Percentiles rank a stretch among this genome's conserved stretches.
phyloP scores from a whole-genome alignment of 176 grass and related monocot genomes.

The maize (Zea mays) region DNA sequence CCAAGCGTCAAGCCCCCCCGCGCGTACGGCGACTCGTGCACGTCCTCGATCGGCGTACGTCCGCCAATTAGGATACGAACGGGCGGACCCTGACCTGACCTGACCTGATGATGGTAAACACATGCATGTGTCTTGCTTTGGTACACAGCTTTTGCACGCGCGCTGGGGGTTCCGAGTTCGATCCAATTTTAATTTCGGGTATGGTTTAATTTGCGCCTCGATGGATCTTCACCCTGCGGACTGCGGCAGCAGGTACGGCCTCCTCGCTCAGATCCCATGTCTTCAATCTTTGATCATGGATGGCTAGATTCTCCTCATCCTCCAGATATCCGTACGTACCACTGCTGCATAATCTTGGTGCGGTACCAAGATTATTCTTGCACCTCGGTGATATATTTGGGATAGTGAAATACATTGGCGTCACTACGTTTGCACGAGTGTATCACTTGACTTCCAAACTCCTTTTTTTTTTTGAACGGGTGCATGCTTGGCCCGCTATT shows the following conservation, averaged over 20 bases:
- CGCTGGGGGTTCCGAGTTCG: not conserved
- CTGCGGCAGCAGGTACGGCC: not conserved
- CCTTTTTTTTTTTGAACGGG: too few species aligned
- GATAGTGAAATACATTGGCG: too few species aligned
- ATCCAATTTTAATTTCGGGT: not conserved
- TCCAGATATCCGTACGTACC: not conserved
- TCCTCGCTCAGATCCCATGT: not conserved
- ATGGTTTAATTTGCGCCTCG: not conserved
- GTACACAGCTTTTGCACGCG: constrained; percentile 19
- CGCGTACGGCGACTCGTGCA: constrained; percentile 21
- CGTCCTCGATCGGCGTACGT: constrained; percentile 2
- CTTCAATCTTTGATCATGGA: not conserved
- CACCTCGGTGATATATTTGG: too few species aligned
- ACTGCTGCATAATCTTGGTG: too few species aligned
- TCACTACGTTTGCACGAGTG: too few species aligned
- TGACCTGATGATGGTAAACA: not conserved
- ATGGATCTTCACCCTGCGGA: not conserved
- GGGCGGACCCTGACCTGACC: not conserved
- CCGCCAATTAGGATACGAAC: not conserved
- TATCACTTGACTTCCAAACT: too few species aligned
- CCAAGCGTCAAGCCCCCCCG: not conserved
- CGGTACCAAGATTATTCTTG: too few species aligned
- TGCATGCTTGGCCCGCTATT: too few species aligned
- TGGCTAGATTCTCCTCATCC: not conserved
- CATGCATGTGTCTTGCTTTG: constrained; percentile 10